Evolutionary conservation across 2,329 filamentous ascomycete species (phyloP), one percentile per base, ranked within the genome.

Genomic region (Elsinoe necatrix): DNA sequence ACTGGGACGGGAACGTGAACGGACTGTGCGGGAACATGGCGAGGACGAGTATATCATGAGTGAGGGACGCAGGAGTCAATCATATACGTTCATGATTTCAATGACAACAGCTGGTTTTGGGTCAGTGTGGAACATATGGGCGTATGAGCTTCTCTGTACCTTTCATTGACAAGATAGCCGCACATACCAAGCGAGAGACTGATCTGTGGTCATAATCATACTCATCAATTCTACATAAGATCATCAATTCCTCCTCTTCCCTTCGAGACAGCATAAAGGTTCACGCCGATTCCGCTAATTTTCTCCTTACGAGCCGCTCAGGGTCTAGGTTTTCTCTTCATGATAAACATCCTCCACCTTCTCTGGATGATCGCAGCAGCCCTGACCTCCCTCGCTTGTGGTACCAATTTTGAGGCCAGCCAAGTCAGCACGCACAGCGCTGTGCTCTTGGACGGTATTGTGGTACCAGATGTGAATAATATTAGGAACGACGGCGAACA

Each of bases 371-470:
- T 70, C 1, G 70, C 65, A 0, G 80, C 80, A 1, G 81, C 81
- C 42, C 76, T 74, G 57, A 74, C 70, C 11, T 68, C 69, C 57
- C 72, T 72, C 1, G 75, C 74, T 4, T 80, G 72, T 0, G 77
- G 74, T 2, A 84, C 70, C 1, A 84, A 69, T 39, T 81, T 75
- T 3, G 79, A 81, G 41, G 80, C 80, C 4, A 85, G 74, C 65
- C 83, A 83, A 3, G 80, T 74, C 6, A 85, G 75, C 2, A 78
- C 75, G 1, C 78, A 75, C 23, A 82, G 65, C 0, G 78, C 80
- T 60, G 81, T 82, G 61, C 78, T 75, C 23, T 71, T 70, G 57
- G 77, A 75, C 11, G 80, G 78, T 21, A 83, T 74, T 7, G 63
- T 59, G 0, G 67, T 59, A 31, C 42, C 59, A 5, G 64, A 63